Percentiles rank a stretch among this genome's conserved stretches.
Evolutionary conservation across 768 basidiomycete species (phyloP).

Genomic region (Trichaptum fuscoviolaceum): DNA sequence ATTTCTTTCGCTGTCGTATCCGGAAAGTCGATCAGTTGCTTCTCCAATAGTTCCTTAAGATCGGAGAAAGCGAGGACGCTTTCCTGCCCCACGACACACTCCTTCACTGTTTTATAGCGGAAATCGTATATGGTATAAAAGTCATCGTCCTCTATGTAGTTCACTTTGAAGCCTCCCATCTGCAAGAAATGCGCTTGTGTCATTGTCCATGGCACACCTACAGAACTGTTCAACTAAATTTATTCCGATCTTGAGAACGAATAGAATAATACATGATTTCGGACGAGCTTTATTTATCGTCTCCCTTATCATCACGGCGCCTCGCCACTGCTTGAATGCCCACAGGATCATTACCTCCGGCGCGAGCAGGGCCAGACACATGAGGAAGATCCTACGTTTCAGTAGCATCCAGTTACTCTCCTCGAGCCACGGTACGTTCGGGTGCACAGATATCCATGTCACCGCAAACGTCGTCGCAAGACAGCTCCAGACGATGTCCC

Average conservation of each 20-base stretch:
- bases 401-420: slow-evolving; percentile 6
- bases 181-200: slow-evolving; percentile 6
- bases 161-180: slow-evolving; percentile 6
- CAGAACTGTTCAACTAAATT: neutral
- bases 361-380: slow-evolving; percentile 15
- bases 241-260: neutral
- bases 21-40: neutral
- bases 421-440: slow-evolving; percentile 22
- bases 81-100: neutral
- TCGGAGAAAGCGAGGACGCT: neutral
- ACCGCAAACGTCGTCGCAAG: slow-evolving; percentile 24
- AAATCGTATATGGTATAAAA: neutral
- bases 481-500: slow-evolving; percentile 24
- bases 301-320: slow-evolving; percentile 24
- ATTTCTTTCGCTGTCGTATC: neutral
- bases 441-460: slow-evolving; percentile 26
- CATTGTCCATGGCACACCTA: slow-evolving; percentile 5
- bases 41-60: neutral
- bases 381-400: slow-evolving; percentile 15
- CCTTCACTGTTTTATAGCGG: neutral
- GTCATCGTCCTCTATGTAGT: neutral
- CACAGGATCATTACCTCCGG: slow-evolving; percentile 26
- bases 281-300: slow-evolving; percentile 27
- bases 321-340: slow-evolving; percentile 19
- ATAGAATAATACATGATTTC: slow-evolving; percentile 1